Evolutionary conservation across 306 rosid genomes (phyloP), one percentile per base, ranked within the genome.

Genomic region (Aeschynomene evenia): DNA sequence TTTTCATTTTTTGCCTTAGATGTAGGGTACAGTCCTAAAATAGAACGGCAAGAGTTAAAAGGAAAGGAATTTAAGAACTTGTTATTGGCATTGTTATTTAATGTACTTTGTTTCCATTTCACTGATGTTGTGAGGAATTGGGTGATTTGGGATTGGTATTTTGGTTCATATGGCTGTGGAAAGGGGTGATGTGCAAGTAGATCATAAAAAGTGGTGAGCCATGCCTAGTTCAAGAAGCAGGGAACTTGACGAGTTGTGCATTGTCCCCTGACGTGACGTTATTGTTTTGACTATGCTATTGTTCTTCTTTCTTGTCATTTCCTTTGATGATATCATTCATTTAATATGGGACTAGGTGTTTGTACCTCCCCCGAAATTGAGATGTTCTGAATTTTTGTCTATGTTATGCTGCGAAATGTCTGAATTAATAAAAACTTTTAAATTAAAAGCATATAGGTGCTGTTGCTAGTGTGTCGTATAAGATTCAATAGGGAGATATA

Each of bases 231-330:
- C 15, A 0, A 12, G 46, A 40, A 23, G 21, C 36, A 34, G 40
- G 10, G 53, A 49, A 49, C 40, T 61, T 34, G 16, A 36, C 59
- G 46, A 29, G 13, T 58, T 31, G 23, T 9, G 37, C 3, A 7
- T 56, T 59, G 59, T 60, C 51, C 51, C 3, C 16, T 34, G 46
- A 14, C 2, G 33, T 54, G 54, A 24, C 2, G 33, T 54, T 48
- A 64, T 16, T 71, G 55, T 18, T 33, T 63, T 64, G 16, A 64
- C 56, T 65, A 8, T 42, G 21, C 5, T 13, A 4, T 51, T 75
- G 24, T 33, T 8, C 19, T 26, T 9, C 59, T n/a, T 45, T 56
- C 23, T 7, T 46, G 19, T 18, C 24, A 23, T 40, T 23, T 12
- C 46, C 31, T 48, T 49, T 2, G 42, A 28, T 39, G 79, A 68